Evolutionary conservation across 148 eudicot species (phyloP), one percentile per base, ranked within the genome.

Genomic region (Persicaria maculosa): DNA sequence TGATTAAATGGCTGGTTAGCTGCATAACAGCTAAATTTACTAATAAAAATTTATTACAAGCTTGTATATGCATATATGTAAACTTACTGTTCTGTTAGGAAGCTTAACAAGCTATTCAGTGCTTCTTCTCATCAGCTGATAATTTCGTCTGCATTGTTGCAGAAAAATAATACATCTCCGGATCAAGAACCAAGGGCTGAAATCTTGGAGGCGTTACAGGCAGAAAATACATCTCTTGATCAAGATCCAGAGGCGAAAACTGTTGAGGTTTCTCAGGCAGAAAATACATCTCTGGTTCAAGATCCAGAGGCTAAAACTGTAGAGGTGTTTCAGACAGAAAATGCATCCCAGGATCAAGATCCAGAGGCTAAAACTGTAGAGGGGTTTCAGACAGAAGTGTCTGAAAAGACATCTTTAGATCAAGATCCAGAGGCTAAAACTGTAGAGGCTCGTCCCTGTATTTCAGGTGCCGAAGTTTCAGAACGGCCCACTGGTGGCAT

Each of bases 121-220:
- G 72, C 43, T 40, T 69, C 43, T 36, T 68, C 17, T 36, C 40
- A 31, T 69, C 50, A 5, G n/a, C 46, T 69, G 72, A 43, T 72
- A 25, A 16, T 36, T 31, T 73, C 14, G 36, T 73, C 44, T 65
- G 54, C 31, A 2, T 73, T 73, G 62, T 44, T 73, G 4, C 75
- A 73, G 75, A 55, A 73, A 31, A 65, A 19, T 1, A 65, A 14
- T 17, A 65, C 36, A 36, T 31, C n/a, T 46, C 53, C 9, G 31
- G 31, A 40, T 16, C 31, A 8, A 16, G 36, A 16, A 0, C 14
- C 6, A 9, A 16, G n/a, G 57, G n/a, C 11, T 52, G 57, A 52
- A 52, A 52, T 16, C 57, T 0, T 9, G n/a, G 57, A 10, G n/a
- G n/a, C 14, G 11, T 52, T 52, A 16, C 15, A 9, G 11, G 9